These are phyloP conservation scores for Taiwanofungus camphoratus DNA, from an alignment of 1,284 basidiomycete genomes.

Conservation along the genomic window DNA sequence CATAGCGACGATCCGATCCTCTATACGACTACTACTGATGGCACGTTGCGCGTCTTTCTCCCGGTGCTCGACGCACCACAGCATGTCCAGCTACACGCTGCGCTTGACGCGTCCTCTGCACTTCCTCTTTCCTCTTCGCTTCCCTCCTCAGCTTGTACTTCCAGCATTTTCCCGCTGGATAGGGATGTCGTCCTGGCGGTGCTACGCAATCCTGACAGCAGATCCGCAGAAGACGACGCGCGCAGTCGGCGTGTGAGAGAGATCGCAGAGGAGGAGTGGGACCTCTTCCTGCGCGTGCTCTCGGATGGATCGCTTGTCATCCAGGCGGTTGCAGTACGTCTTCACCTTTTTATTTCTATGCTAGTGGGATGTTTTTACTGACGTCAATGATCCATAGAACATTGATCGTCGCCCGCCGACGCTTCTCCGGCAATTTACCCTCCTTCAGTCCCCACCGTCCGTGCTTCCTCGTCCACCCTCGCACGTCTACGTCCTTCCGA, in stretches of 20 bases:
- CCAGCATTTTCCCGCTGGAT: constrained; percentile 60
- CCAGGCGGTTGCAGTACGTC: constrained; percentile 68
- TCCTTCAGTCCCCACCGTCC: constrained; percentile 55
- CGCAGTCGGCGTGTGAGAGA: constrained; percentile 46
- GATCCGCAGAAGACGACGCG: constrained; percentile 36
- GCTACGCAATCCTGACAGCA: constrained; percentile 25
- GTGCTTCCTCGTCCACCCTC: constrained; percentile 40
- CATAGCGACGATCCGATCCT: constrained; percentile 69
- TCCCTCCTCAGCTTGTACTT: constrained; percentile 30
- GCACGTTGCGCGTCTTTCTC: constrained; percentile 76
- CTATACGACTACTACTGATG: constrained; percentile 72
- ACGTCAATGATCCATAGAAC: constrained; percentile 42
- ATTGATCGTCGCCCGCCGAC: constrained; percentile 88
- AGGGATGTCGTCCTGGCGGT: constrained; percentile 43
- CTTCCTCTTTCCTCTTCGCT: constrained; percentile 33
- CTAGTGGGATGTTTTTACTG: not conserved
- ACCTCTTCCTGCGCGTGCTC: constrained; percentile 71
- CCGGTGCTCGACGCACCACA: constrained; percentile 85
- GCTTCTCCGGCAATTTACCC: constrained; percentile 68
- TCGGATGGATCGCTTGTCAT: constrained; percentile 67
- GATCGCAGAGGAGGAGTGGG: constrained; percentile 67
- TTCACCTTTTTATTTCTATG: not conserved
- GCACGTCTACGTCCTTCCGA: constrained; percentile 51
- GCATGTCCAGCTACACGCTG: constrained; percentile 78
- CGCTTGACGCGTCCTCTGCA: constrained; percentile 60